phyloP scores from a whole-genome alignment of 2,329 filamentous ascomycete species.

The Blastomyces gilchristii region DNA sequence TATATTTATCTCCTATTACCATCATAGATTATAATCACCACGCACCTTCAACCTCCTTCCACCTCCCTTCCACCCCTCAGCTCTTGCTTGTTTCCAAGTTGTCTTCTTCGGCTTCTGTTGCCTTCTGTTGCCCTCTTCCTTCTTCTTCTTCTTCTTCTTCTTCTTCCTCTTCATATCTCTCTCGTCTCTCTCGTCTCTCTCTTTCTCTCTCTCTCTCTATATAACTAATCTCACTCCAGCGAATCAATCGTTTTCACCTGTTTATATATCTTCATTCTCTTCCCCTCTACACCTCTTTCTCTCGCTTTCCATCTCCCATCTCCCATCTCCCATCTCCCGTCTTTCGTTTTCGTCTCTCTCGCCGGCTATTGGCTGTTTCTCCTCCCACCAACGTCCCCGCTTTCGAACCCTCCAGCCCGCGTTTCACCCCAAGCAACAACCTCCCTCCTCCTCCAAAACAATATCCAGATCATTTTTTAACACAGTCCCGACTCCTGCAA shows the following conservation, averaged over 20 bases:
- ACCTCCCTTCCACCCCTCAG: too few relatives aligned
- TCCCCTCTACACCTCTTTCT: neutral
- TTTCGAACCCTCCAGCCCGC: neutral
- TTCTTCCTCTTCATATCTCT: neutral
- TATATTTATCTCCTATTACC: too few relatives aligned
- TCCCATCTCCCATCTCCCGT: too few relatives aligned
- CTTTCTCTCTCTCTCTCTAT: neutral
- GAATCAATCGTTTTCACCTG: neutral
- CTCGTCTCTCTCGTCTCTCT: neutral
- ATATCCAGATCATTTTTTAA: too few relatives aligned
- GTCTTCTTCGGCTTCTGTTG: too few relatives aligned
- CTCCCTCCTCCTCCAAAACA: neutral
- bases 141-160: neutral
- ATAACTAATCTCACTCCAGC: neutral
- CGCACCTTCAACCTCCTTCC: neutral
- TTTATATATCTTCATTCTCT: neutral
- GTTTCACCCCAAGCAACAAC: neutral
- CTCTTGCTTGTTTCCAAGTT: too few relatives aligned
- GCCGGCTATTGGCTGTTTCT: neutral
- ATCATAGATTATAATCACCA: too few relatives aligned
- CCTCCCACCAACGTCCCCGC: neutral
- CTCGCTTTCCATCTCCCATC: neutral
- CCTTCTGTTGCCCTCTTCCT: neutral
- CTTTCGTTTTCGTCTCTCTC: too few relatives aligned
- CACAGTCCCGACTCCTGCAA: neutral